phyloP scores from a whole-genome alignment of 768 basidiomycete genomes.

The Russula compacta region DNA sequence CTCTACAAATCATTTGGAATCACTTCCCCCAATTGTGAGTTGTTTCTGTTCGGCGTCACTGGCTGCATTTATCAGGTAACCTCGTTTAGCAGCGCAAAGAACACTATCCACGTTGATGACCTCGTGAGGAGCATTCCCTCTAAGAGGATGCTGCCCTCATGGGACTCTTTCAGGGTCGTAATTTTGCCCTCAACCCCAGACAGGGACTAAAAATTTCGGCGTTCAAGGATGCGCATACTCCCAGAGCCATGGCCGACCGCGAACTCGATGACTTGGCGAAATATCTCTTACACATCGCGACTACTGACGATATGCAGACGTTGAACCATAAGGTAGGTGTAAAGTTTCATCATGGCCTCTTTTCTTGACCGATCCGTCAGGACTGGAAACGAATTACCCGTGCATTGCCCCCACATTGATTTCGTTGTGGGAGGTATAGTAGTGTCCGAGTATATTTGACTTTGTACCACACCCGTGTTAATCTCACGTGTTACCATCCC shows the following conservation, averaged over 20 bases:
- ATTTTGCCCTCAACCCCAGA: slow-evolving; percentile 80
- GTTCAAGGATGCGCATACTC: slow-evolving; percentile 70
- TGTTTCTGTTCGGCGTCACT: neutral
- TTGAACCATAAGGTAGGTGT: slow-evolving; percentile 56
- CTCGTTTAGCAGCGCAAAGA: slow-evolving; percentile 42
- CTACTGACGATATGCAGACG: slow-evolving; percentile 49
- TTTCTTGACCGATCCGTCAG: slow-evolving; percentile 16
- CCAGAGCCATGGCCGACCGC: slow-evolving; percentile 51
- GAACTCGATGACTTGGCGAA: slow-evolving; percentile 57
- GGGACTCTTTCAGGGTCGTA: slow-evolving; percentile 34
- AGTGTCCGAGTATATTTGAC: neutral
- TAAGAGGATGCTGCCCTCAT: neutral
- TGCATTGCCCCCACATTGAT: slow-evolving; percentile 20
- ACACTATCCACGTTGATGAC: slow-evolving; percentile 87
- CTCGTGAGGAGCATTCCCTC: slow-evolving; percentile 37
- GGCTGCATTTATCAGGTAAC: neutral
- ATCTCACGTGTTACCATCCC: neutral
- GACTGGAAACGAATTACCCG: slow-evolving; percentile 29
- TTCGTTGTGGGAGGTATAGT: neutral
- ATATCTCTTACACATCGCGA: slow-evolving; percentile 60
- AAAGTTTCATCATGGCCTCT: neutral
- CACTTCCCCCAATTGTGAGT: slow-evolving; percentile 71
- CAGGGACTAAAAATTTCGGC: slow-evolving; percentile 79
- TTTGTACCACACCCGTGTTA: neutral
- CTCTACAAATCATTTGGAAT: slow-evolving; percentile 81